Base-by-base conservation (phyloP, 345 rosid species). In the Pistacia integerrima region DNA sequence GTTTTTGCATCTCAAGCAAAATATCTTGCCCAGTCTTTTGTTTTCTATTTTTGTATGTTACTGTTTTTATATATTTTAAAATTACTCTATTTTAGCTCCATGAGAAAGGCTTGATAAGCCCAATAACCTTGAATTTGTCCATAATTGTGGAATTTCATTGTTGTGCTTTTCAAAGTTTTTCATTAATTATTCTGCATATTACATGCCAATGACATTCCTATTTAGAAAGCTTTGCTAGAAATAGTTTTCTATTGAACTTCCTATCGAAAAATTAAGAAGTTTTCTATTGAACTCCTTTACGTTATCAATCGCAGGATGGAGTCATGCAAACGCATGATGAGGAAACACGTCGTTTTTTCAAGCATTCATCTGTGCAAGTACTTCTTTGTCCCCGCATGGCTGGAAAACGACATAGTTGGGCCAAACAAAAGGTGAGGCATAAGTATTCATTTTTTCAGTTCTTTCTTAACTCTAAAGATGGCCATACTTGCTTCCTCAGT, bases 241-340 rank as follows among this genome's bases (percentile, higher is more conserved):
- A 54, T 54, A 46, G 14, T 69, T 67, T 71, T 55, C 46, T 5
- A 41, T 41, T 41, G 9, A 41, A 41, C 46, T 41, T 41, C 9
- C 8, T 5, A 41, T 41, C 8, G 1, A 41, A 41, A 41, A 41
- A 41, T 41, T 41, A 41, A 41, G 6, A 41, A 7, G 46, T 41
- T 41, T 41, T 41, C 46, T 41, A 5, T 7, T 41, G 46, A 41
- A 41, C 46, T 41, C 46, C 22, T 52, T 59, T 18, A n/a, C 65
- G 65, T 78, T 78, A 46, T 67, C 62, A 62, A 28, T 74, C 83
- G 82, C 87, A 95, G 99, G 98, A 93, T 87, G 99, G 99, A 48
- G 74, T 90, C 64, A 95, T 95, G 99, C 84, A 69, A 70, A 95
- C 99, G n/a, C 99, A 95, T 78, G 99, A 95, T 72, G 99, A 95